phyloP scores from a whole-genome alignment of 2,329 filamentous ascomycete species.

The Fusarium cyanostomum region DNA sequence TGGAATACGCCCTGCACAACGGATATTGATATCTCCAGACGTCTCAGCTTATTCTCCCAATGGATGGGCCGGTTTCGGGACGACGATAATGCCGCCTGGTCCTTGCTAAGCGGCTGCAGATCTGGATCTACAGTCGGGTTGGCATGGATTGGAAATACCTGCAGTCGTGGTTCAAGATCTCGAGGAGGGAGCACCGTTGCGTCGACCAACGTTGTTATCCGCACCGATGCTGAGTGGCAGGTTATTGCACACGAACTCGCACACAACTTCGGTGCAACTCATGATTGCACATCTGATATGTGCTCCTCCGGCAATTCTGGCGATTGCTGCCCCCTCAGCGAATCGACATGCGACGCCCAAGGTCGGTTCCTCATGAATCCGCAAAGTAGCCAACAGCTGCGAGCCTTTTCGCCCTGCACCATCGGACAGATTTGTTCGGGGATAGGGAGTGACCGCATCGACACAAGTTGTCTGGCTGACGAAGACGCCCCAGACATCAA shows the following conservation, averaged over 20 bases:
- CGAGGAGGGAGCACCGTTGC: slow-evolving; percentile 76
- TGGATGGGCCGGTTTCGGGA: slow-evolving; percentile 75
- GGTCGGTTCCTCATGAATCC: slow-evolving; percentile 90
- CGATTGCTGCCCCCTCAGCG: slow-evolving; percentile 75
- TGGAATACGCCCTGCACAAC: slow-evolving; percentile 81
- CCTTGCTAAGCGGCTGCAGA: slow-evolving; percentile 76
- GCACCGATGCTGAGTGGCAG: slow-evolving; percentile 83
- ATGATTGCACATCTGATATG: slow-evolving; percentile 26
- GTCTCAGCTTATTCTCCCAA: slow-evolving; percentile 81
- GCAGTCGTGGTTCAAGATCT: slow-evolving; percentile 59
- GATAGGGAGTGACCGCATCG: slow-evolving; percentile 76
- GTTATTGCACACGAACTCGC: slow-evolving; percentile 89
- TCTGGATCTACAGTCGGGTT: slow-evolving; percentile 83
- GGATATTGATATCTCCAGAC: slow-evolving; percentile 70
- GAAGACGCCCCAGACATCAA: slow-evolving; percentile 81
- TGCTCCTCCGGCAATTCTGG: slow-evolving; percentile 10
- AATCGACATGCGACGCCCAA: slow-evolving; percentile 72
- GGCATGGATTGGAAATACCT: slow-evolving; percentile 87
- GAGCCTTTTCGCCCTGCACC: slow-evolving; percentile 80
- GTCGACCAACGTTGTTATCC: slow-evolving; percentile 80
- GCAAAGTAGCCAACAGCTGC: slow-evolving; percentile 73
- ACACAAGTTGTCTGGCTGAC: slow-evolving; percentile 75
- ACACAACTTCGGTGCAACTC: slow-evolving; percentile 56
- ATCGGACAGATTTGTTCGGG: slow-evolving; percentile 89
- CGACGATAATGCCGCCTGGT: slow-evolving; percentile 92